Evolutionary conservation across 1,284 basidiomycete species (phyloP).

Genomic region (Heliocybe sulcata): DNA sequence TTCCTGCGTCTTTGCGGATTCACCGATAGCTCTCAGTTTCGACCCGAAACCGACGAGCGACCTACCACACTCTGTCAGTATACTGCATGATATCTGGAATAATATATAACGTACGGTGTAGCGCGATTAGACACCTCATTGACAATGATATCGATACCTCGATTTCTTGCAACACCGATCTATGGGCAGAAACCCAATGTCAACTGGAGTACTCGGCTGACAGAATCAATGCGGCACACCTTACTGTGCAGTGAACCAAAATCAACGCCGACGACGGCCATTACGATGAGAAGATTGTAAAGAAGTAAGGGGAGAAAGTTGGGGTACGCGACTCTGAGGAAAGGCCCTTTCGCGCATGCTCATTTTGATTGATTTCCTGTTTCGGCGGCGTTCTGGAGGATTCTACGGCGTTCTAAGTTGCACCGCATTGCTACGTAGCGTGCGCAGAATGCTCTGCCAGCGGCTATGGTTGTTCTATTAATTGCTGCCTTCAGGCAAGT

Average conservation of each 20-base stretch:
- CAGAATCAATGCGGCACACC: constrained; percentile 31
- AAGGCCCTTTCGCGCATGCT: constrained; percentile 1
- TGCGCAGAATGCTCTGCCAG: too few species aligned
- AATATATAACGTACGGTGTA: constrained; percentile 64
- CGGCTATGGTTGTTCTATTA: too few species aligned
- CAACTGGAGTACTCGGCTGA: constrained; percentile 11
- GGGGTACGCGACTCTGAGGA: constrained; percentile 1
- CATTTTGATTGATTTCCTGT: constrained; percentile 7
- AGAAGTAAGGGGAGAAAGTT: constrained; percentile 12
- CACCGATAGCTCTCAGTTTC: constrained; percentile 85
- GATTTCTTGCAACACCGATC: constrained; percentile 90
- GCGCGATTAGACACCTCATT: constrained; percentile 95
- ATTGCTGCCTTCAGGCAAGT: too few species aligned
- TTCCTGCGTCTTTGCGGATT: constrained; percentile 92
- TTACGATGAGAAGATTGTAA: constrained; percentile 16
- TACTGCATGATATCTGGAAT: neutral
- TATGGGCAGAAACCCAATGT: constrained; percentile 24
- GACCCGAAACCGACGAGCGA: constrained; percentile 90
- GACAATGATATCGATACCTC: constrained; percentile 91
- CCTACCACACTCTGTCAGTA: constrained; percentile 30
- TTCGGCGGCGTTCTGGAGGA: constrained; percentile 12
- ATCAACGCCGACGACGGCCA: constrained; percentile 91
- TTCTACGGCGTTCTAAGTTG: constrained; percentile 7
- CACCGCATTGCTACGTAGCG: neutral
- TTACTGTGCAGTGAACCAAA: constrained; percentile 85